Conservation (phyloP, 257 asterid genomes). For the Solanum tarapatanum region DNA sequence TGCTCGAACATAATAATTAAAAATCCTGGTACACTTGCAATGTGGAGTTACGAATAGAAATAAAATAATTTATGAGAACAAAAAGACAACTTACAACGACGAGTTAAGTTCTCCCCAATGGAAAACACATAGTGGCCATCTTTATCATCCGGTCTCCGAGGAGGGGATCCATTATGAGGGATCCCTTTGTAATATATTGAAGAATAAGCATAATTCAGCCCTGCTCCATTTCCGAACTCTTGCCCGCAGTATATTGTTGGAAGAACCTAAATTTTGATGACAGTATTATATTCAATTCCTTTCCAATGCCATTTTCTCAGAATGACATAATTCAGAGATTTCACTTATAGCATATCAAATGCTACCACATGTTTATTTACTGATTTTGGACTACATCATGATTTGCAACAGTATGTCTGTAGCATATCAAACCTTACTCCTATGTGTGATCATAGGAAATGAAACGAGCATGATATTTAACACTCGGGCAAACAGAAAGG, state of each 20-base stretch:
- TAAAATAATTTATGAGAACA: not conserved
- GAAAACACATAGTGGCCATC: conserved; percentile 74
- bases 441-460: not conserved
- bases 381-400: not conserved
- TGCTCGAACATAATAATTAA: not conserved
- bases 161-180: conserved; percentile 66
- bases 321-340: not conserved
- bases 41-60: not conserved
- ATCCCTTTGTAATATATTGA: conserved; percentile 68
- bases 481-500: not conserved
- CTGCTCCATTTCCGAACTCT: conserved; percentile 37
- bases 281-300: not conserved
- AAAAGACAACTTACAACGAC: conserved; percentile 62
- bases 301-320: not conserved
- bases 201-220: conserved; percentile 59
- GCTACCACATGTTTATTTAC: not conserved
- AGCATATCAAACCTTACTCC: not conserved
- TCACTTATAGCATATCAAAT: not conserved
- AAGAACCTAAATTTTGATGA: conserved; percentile 43
- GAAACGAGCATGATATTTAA: not conserved
- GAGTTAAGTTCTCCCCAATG: conserved; percentile 75
- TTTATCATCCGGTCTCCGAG: conserved; percentile 79
- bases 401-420: not conserved
- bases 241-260: conserved; percentile 52
- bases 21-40: not conserved